A percentile compares a stretch with the other conserved stretches of the same genome.
Evolutionary conservation across 1,284 basidiomycete species (phyloP).

Genomic region (Boletellus deceptivus): DNA sequence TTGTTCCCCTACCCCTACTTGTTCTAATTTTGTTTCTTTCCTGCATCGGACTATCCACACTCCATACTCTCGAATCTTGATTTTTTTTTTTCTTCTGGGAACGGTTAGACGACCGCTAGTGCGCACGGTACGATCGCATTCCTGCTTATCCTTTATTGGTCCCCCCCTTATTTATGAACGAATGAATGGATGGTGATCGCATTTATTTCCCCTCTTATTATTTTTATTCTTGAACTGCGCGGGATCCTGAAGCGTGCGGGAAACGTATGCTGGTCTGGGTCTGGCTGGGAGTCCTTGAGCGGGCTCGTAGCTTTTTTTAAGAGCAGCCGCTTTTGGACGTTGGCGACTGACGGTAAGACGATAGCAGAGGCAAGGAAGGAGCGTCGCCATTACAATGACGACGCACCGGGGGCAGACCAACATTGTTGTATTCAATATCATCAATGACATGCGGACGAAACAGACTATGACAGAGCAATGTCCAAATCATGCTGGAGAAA

Average conservation of each 20-base stretch:
- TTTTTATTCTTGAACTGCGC: too few relatives aligned
- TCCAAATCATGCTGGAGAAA: constrained; percentile 58
- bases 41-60: constrained; percentile 19
- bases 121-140: constrained; percentile 21
- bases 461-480: constrained; percentile 13
- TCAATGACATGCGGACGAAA: background rate
- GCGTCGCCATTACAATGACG: too few relatives aligned
- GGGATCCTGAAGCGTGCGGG: too few relatives aligned
- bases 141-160: constrained; percentile 13
- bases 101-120: constrained; percentile 23
- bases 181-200: constrained; percentile 17
- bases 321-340: too few relatives aligned
- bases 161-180: constrained; percentile 11
- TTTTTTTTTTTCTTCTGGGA: constrained; percentile 11
- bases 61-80: constrained; percentile 6
- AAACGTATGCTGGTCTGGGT: too few relatives aligned
- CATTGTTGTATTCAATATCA: background rate
- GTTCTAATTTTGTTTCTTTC: constrained; percentile 4
- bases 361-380: too few relatives aligned
- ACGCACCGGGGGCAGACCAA: too few relatives aligned
- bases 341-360: too few relatives aligned
- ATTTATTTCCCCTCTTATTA: background rate
- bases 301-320: too few relatives aligned
- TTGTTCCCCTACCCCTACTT: background rate
- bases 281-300: too few relatives aligned